Evolutionary conservation across 2,329 filamentous ascomycete species (phyloP).

Genomic region (Pseudocercospora pini-densiflorae): DNA sequence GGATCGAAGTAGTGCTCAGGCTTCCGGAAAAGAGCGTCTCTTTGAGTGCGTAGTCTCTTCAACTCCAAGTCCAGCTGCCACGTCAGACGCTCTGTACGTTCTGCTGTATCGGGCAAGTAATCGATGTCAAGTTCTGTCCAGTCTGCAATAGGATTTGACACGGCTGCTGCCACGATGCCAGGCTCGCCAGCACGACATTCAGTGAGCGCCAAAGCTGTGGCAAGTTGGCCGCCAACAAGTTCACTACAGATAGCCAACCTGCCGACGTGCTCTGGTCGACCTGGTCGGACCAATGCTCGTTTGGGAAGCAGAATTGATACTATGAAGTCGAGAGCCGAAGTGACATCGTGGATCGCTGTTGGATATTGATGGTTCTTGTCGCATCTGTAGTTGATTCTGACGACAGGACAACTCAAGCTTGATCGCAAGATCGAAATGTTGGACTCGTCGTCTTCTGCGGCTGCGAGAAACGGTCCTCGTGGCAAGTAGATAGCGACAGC

Average conservation of each 20-base stretch:
- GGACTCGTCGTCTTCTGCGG: constrained; percentile 37
- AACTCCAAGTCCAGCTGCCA: constrained; percentile 3
- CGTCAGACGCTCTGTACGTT: background rate
- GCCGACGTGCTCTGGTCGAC: constrained; percentile 36
- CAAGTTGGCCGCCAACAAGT: constrained; percentile 53
- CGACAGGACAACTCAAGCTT: constrained; percentile 46
- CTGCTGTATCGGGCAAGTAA: constrained; percentile 1
- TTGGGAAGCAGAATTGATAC: constrained; percentile 43
- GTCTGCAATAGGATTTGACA: constrained; percentile 54
- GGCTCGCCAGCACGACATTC: constrained; percentile 50
- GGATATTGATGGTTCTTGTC: constrained; percentile 46
- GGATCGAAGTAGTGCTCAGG: constrained; percentile 53
- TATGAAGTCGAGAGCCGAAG: constrained; percentile 55
- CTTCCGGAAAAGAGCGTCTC: constrained; percentile 47
- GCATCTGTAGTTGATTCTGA: constrained; percentile 52
- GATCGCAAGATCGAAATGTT: constrained; percentile 42
- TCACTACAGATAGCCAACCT: constrained; percentile 53
- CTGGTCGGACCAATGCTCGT: constrained; percentile 32
- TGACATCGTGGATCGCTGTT: constrained; percentile 53
- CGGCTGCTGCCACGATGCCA: constrained; percentile 50
- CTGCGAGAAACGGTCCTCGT: constrained; percentile 44
- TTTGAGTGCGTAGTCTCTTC: constrained; percentile 37
- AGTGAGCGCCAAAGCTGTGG: constrained; percentile 55
- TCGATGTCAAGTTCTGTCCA: constrained; percentile 47
- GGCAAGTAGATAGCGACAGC: constrained; percentile 48